Base-by-base conservation (phyloP, 768 basidiomycete genomes). In the Tephrocybe sp. region DNA sequence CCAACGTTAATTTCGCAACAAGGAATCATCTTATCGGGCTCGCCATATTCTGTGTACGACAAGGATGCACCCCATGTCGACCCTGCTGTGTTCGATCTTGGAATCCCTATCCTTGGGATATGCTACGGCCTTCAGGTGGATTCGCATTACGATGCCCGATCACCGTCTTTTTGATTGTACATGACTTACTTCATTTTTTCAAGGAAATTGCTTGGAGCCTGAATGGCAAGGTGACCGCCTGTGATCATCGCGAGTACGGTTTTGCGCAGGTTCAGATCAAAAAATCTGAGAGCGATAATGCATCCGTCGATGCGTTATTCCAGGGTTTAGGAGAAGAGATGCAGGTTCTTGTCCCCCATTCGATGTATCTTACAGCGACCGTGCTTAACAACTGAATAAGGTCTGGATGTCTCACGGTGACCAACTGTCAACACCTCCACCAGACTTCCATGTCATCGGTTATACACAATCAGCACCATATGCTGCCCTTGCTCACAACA, bases 321-420 rank as follows among this genome's bases (percentile, higher is more conserved):
- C 80, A 90, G 47, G 87, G 86, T 2, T 72, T 99, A 4, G 91
- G 89, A n/a, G 82, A 87, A 18, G 87, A 92, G 59, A 84, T 97
- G 77, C 88, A 92, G 78, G 95, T 92, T 58, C 35, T 73, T 57
- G 44, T n/a, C n/a, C n/a, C 24, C 16, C 27, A 18, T 40, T 26
- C 18, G 9, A 13, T n/a, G 28, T 25, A 25, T 31, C 8, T 46
- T 42, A 18, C 35, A 28, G 34, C 53, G 32, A 16, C 19, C 32
- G 16, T 25, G 27, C 52, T 46, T 47, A 47, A 24, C 46, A 39
- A 11, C 27, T 44, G 25, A 30, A 47, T 4, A 54, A 98, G 96
- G 96, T 98, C 42, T 98, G 97, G 97, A 98, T 98, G 97, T 98
- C 96, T 15, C 97, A 99, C 64, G 94, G 95, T 9, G 97, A 98